phyloP scores from a whole-genome alignment of 83 land plant species.

The Picea abies region DNA sequence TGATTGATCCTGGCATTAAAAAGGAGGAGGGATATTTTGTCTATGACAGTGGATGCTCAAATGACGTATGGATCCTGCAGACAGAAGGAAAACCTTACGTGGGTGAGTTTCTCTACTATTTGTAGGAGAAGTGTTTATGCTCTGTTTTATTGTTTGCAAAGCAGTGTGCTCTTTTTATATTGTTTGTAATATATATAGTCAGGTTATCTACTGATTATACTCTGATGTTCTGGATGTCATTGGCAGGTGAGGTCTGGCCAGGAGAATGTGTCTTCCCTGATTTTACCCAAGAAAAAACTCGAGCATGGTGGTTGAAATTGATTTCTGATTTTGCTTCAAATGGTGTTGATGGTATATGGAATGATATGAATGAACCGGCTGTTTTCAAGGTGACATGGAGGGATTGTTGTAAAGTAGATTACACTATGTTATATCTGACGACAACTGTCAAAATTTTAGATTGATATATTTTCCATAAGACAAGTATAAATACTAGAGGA shows the following conservation, averaged over 20 bases:
- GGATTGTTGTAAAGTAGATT: background rate
- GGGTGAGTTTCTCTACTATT: conserved; percentile 47
- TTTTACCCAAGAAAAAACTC: conserved; percentile 68
- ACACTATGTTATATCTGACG: background rate
- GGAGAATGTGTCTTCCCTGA: conserved; percentile 97
- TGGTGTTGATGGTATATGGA: conserved; percentile 99
- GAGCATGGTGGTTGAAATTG: conserved; percentile 87
- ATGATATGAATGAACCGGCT: conserved; percentile 99
- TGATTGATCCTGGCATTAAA: conserved; percentile 99
- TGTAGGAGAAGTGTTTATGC: background rate
- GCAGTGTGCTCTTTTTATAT: background rate
- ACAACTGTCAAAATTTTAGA: background rate
- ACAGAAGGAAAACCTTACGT: conserved; percentile 71
- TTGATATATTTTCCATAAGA: background rate
- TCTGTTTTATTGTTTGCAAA: background rate
- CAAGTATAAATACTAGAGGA: background rate
- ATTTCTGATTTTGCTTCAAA: conserved; percentile 74
- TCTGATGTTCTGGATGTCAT: conserved; percentile 7
- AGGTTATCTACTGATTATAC: background rate
- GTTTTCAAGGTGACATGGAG: conserved; percentile 73
- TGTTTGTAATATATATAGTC: background rate
- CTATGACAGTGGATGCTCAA: conserved; percentile 81
- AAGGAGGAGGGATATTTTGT: conserved; percentile 76
- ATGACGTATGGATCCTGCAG: conserved; percentile 71
- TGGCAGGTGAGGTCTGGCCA: conserved; percentile 95